Evolutionary conservation across 805 yeast species (phyloP).

Genomic region (Lipomyces sp.): DNA sequence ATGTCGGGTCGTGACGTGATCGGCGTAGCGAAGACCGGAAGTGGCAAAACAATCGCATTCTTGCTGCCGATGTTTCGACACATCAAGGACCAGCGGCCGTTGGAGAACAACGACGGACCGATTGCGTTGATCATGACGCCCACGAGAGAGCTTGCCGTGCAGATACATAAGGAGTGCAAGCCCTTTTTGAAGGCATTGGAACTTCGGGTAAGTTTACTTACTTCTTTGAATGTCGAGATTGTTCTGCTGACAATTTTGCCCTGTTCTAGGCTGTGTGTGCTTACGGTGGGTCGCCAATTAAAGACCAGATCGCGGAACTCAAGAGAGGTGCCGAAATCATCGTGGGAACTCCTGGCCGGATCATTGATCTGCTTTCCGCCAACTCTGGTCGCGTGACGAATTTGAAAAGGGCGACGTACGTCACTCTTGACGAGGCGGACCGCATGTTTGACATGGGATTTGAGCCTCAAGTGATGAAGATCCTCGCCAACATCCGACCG

Average conservation of each 20-base stretch:
- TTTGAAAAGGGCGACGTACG: slow-evolving; percentile 65
- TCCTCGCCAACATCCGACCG: slow-evolving; percentile 71
- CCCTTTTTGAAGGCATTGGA: slow-evolving; percentile 53
- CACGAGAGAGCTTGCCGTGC: slow-evolving; percentile 87
- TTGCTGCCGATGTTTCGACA: slow-evolving; percentile 81
- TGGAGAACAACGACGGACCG: slow-evolving; percentile 59
- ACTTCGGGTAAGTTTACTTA: slow-evolving; percentile 36
- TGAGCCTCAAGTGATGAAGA: slow-evolving; percentile 88
- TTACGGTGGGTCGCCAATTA: slow-evolving; percentile 86
- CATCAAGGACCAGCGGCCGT: slow-evolving; percentile 64
- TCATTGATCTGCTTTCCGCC: slow-evolving; percentile 82
- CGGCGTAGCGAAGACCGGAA: slow-evolving; percentile 94
- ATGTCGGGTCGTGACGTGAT: slow-evolving; percentile 88
- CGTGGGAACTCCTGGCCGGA: slow-evolving; percentile 93
- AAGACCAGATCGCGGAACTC: slow-evolving; percentile 73
- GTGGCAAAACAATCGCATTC: slow-evolving; percentile 92
- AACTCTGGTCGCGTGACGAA: slow-evolving; percentile 75
- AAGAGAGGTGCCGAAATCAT: slow-evolving; percentile 75
- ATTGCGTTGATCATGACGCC: slow-evolving; percentile 80
- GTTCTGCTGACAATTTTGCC: too few relatives aligned
- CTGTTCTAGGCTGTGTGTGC: slow-evolving; percentile 62
- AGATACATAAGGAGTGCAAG: slow-evolving; percentile 65
- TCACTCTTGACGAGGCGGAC: slow-evolving; percentile 95
- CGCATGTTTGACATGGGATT: slow-evolving; percentile 96
- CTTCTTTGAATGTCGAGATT: background rate